phyloP scores from a whole-genome alignment of 495 filamentous ascomycete species.

The Penicillium fimorum region DNA sequence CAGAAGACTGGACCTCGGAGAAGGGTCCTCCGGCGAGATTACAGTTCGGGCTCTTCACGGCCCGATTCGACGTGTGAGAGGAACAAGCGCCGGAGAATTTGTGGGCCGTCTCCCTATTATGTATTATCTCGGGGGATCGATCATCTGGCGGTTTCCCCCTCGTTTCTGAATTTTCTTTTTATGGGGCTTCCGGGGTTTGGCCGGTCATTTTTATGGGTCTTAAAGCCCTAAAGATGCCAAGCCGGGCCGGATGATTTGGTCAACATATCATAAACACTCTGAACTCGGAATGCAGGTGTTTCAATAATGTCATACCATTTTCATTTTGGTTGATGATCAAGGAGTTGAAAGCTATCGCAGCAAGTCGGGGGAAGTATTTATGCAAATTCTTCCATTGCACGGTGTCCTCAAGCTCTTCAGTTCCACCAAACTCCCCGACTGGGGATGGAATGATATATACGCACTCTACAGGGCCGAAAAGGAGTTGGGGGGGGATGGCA shows the following conservation, averaged over 20 bases:
- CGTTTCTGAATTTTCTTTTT: background rate
- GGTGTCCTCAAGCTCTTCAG: too few relatives aligned
- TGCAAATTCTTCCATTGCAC: too few relatives aligned
- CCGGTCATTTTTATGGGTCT: background rate
- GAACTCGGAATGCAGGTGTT: too few relatives aligned
- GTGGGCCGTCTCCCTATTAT: background rate
- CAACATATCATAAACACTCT: too few relatives aligned
- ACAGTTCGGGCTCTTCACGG: background rate
- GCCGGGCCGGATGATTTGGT: background rate
- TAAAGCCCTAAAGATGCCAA: background rate
- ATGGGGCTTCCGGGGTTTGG: constrained; percentile 1
- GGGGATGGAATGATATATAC: too few relatives aligned
- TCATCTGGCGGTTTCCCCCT: background rate
- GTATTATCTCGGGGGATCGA: background rate
- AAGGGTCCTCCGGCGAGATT: constrained; percentile 1
- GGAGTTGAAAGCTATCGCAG: too few relatives aligned
- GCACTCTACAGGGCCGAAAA: too few relatives aligned
- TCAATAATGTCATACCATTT: too few relatives aligned
- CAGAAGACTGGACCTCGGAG: background rate
- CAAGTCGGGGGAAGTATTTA: too few relatives aligned
- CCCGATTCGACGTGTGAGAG: background rate
- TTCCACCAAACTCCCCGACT: too few relatives aligned
- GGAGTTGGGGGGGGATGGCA: too few relatives aligned
- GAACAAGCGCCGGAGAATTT: background rate
- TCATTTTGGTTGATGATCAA: too few relatives aligned